Evolutionary conservation across 371 early-diverging fungal species (phyloP).

Genomic region (Mucor mucedo): DNA sequence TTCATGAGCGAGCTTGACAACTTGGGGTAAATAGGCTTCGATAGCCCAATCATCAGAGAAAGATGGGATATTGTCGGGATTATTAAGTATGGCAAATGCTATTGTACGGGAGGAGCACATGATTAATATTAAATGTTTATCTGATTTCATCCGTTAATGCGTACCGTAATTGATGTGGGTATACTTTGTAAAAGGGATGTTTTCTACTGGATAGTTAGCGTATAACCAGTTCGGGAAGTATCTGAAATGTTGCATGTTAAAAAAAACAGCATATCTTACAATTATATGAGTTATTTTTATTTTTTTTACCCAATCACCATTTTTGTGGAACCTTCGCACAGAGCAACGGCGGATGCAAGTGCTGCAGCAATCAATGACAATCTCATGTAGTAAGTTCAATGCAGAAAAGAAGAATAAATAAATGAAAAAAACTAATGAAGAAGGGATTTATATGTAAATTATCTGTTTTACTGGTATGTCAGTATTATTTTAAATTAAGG

Average conservation of each 20-base stretch:
- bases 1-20: constrained; percentile 57
- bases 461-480: constrained; percentile 15
- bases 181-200: constrained; percentile 54
- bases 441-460: constrained; percentile 10
- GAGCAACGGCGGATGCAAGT: constrained; percentile 26
- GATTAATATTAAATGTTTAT: neutral
- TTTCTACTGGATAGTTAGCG: constrained; percentile 51
- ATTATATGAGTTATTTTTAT: neutral
- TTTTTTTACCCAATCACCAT: constrained; percentile 41
- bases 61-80: constrained; percentile 38
- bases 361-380: constrained; percentile 29
- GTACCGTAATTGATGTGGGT: constrained; percentile 72
- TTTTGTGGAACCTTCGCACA: constrained; percentile 32
- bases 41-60: constrained; percentile 58
- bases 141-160: neutral
- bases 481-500: constrained; percentile 28
- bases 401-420: constrained; percentile 1
- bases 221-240: constrained; percentile 70
- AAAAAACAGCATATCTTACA: constrained; percentile 4
- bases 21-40: constrained; percentile 42
- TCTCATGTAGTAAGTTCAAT: constrained; percentile 14
- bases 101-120: neutral
- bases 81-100: constrained; percentile 52
- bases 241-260: constrained; percentile 20
- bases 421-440: neutral